Evolutionary conservation across 257 asterid species (phyloP).

Genomic region (Gentiana dahurica): DNA sequence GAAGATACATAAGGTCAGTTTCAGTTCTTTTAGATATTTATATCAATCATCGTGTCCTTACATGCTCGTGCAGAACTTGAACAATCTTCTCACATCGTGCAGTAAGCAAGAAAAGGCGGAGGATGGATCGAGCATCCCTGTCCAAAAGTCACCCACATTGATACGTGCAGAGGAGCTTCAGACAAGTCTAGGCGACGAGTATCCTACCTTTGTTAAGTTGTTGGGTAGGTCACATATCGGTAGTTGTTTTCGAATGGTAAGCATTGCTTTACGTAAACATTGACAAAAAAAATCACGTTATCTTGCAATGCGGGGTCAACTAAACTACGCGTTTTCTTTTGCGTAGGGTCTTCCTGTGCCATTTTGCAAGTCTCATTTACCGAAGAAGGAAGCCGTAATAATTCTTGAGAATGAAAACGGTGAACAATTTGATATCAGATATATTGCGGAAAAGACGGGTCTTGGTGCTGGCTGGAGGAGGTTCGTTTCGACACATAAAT

Average conservation of each 20-base stretch:
- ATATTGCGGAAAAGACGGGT: constrained; percentile 74
- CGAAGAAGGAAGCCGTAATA: constrained; percentile 43
- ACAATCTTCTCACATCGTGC: constrained; percentile 12
- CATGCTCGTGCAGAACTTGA: constrained; percentile 3
- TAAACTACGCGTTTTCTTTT: constrained; percentile 5
- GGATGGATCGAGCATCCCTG: constrained; percentile 33
- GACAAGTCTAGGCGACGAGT: constrained; percentile 49
- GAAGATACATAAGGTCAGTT: constrained; percentile 23
- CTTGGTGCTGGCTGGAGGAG: constrained; percentile 95
- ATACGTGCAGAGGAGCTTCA: constrained; percentile 85
- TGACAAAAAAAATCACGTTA: constrained; percentile 4
- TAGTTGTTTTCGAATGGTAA: constrained; percentile 98
- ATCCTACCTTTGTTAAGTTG: constrained; percentile 49
- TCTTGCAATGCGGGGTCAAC: constrained; percentile 4
- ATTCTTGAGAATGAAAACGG: constrained; percentile 53
- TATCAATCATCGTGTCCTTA: too few species aligned
- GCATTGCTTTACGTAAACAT: constrained; percentile 9
- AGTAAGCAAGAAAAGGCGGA: constrained; percentile 28
- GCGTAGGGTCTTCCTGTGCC: constrained; percentile 80
- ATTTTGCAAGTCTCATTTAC: constrained; percentile 66
- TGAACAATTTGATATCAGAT: constrained; percentile 58
- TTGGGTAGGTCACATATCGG: constrained; percentile 84
- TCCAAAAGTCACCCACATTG: constrained; percentile 57
- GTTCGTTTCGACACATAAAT: constrained; percentile 62
- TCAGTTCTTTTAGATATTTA: background rate